Evolutionary conservation across 257 asterid species (phyloP).

Genomic region (Avicennia marina): DNA sequence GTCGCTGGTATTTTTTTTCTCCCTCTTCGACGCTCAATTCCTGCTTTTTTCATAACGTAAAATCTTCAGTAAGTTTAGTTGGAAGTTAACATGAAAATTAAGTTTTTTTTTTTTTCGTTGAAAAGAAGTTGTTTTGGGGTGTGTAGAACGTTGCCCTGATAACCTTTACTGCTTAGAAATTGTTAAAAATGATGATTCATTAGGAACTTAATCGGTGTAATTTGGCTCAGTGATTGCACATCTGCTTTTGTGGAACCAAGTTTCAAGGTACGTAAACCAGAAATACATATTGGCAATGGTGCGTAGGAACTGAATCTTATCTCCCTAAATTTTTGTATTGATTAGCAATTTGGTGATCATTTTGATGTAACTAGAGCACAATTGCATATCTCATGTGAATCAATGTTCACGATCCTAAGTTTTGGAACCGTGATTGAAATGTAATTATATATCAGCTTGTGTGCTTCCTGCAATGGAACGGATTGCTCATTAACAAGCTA

Average conservation of each 20-base stretch:
- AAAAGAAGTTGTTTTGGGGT: not conserved
- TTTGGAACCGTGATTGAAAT: not conserved
- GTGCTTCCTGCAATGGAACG: not conserved
- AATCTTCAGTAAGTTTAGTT: conserved; percentile 1
- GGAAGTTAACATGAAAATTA: too few relatives aligned
- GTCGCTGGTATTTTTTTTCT: conserved; percentile 48
- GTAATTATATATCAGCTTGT: not conserved
- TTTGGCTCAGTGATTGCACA: not conserved
- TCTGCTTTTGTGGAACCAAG: not conserved
- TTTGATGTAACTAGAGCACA: too few relatives aligned
- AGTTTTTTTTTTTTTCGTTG: too few relatives aligned
- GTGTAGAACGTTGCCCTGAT: not conserved
- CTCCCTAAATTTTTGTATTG: too few relatives aligned
- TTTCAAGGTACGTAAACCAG: too few relatives aligned
- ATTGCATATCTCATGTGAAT: too few relatives aligned
- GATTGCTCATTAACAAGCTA: conserved; percentile 1
- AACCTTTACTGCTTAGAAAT: not conserved
- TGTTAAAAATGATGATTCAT: not conserved
- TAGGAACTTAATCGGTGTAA: not conserved
- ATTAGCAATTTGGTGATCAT: too few relatives aligned
- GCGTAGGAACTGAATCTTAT: not conserved
- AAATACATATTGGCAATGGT: not conserved
- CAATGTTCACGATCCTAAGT: not conserved
- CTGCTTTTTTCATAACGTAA: not conserved
- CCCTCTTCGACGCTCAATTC: not conserved